A percentile compares a stretch with the other conserved stretches of the same genome.
Conservation (phyloP, 2,329 filamentous ascomycete species). For the Emmonsiellopsis sp. region DNA sequence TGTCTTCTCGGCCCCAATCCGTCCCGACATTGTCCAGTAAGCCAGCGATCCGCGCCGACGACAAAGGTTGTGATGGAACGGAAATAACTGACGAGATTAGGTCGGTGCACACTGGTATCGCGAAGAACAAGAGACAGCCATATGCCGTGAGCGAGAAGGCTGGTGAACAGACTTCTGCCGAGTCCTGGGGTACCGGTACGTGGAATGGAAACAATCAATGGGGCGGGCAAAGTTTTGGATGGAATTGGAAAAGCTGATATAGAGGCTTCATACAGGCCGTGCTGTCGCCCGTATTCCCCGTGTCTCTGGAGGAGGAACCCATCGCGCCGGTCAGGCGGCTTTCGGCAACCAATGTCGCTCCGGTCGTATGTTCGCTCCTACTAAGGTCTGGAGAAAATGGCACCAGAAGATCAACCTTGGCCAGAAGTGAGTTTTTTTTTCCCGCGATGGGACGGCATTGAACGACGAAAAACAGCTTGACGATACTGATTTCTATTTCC, state of each 20-base stretch:
- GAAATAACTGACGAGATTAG: constrained; percentile 34
- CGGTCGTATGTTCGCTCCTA: constrained; percentile 99
- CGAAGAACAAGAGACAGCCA: constrained; percentile 99
- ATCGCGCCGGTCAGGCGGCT: constrained; percentile 98
- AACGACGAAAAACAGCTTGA: constrained; percentile 3
- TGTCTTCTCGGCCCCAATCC: constrained; percentile 96
- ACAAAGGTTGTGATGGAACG: background rate
- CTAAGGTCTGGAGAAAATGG: constrained; percentile 99
- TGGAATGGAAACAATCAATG: constrained; percentile 27
- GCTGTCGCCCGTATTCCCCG: constrained; percentile 99
- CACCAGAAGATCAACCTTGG: constrained; percentile 99
- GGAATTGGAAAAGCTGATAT: constrained; percentile 8
- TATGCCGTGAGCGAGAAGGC: constrained; percentile 99
- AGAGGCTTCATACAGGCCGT: constrained; percentile 55
- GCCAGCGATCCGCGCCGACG: constrained; percentile 22
- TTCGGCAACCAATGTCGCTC: constrained; percentile 99
- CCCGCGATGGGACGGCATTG: constrained; percentile 7
- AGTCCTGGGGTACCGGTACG: constrained; percentile 99
- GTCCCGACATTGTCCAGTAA: constrained; percentile 97
- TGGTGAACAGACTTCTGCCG: constrained; percentile 98
- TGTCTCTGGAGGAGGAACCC: constrained; percentile 99
- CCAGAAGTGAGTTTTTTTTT: constrained; percentile 63
- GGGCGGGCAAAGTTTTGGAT: background rate
- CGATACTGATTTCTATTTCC: constrained; percentile 9
- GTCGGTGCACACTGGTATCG: constrained; percentile 91